Base-by-base conservation (phyloP, 768 basidiomycete genomes). In the Tricholoma sp. region DNA sequence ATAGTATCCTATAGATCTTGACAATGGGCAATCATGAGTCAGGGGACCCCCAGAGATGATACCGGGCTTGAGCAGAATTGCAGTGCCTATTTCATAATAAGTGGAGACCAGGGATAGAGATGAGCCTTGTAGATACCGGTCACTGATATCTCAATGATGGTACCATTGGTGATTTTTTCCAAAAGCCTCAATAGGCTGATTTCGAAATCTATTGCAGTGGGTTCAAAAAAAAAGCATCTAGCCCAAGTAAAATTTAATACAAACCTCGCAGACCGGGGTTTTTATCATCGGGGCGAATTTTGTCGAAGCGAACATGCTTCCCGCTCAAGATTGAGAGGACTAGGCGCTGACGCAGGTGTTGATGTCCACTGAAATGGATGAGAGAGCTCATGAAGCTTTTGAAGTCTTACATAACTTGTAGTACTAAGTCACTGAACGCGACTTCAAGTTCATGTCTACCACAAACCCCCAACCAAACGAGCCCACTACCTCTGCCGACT, bases 141-240 rank as follows among this genome's bases (percentile, higher is more conserved):
- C 6, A 95, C 88, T 2, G 94, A 96, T 52, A 99, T 98, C 70
- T 98, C 97, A 59, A 98, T 89, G 27, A 91, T 74, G 5, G 91
- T 91, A 2, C 96, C 97, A 78, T 98, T 98, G 3, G 94, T 95
- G 3, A 91, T 76, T 64, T 91, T 93, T 69, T 98, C 95, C 32
- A 98, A 65, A 14, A 98, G 73, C 47, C 96, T 79, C 43, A 99
- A 71, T 22, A 98, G 78, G 66, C 90, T 94, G 50, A 96, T 84
- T 76, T 99, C 97, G 71, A 87, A 96, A 71, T 98, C 95, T 92
- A 64, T 54, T 46, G 29, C 56, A 16, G 52, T 46, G 18, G 55
- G 37, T 8, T 47, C 52, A 45, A 59, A 43, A 34, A 52, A 24
- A 3, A 46, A 55, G 9, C 16, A 2, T 12, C 35, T 37, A 27